phyloP scores from a whole-genome alignment of 2,329 filamentous ascomycete genomes.

The Didymosphaeria variabile region DNA sequence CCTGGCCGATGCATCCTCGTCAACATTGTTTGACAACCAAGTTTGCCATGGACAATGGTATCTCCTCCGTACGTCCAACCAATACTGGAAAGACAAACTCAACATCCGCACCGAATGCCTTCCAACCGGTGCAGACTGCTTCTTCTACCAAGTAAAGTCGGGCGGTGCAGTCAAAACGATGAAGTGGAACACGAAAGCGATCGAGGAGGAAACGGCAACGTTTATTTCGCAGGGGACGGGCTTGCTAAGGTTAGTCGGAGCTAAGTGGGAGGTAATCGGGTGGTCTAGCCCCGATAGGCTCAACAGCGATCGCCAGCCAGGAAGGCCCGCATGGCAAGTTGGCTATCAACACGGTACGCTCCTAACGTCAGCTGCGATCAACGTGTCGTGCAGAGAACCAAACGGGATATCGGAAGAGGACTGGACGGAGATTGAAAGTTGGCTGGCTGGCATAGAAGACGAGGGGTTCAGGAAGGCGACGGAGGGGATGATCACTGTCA shows the following conservation, averaged over 20 bases:
- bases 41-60: neutral
- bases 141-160: neutral
- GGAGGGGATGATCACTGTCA: neutral
- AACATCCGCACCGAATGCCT: neutral
- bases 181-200: neutral
- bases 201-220: neutral
- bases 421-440: neutral
- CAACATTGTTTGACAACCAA: no score
- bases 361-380: neutral
- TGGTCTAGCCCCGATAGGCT: neutral
- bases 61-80: neutral
- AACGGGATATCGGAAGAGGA: neutral
- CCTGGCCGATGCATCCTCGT: no score
- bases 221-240: neutral
- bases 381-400: neutral
- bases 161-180: neutral
- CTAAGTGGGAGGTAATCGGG: neutral
- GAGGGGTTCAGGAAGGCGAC: neutral
- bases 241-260: neutral
- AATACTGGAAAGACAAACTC: neutral
- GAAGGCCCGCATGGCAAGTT: neutral
- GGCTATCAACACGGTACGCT: neutral
- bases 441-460: neutral
- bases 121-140: neutral
- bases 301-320: neutral